Conservation (phyloP, 176 grass and related monocot genomes). For the Thalia dealbata region DNA sequence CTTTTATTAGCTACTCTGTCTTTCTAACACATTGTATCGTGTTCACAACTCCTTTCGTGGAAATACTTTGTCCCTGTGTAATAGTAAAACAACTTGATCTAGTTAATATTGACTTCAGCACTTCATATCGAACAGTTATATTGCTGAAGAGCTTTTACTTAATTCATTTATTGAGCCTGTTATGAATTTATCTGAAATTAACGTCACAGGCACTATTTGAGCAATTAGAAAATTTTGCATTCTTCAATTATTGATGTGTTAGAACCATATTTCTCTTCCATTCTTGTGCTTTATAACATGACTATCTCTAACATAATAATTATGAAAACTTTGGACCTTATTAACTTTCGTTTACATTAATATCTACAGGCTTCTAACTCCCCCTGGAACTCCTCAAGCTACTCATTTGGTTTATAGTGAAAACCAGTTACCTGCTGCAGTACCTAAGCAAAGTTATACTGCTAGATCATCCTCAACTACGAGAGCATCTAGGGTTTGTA, state of each 20-base stretch:
- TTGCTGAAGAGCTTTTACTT: background rate
- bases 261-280: background rate
- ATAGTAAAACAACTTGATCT: background rate
- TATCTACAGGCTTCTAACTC: conserved; percentile 76
- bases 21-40: background rate
- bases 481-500: conserved; percentile 70
- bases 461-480: conserved; percentile 58
- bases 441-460: conserved; percentile 33
- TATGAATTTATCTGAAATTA: background rate
- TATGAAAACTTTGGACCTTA: background rate
- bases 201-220: background rate
- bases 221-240: too few species aligned
- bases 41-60: background rate
- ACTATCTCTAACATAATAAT: background rate
- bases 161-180: background rate
- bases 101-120: background rate
- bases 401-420: conserved; percentile 38
- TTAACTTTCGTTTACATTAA: background rate
- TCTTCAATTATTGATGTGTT: background rate
- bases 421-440: conserved; percentile 34
- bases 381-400: conserved; percentile 65
- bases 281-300: background rate
- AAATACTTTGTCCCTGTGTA: background rate
- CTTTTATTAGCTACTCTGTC: background rate
- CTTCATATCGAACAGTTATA: background rate